Evolutionary conservation across 2,329 filamentous ascomycete genomes (phyloP).

Genomic region (Plenodomus tracheiphilus): DNA sequence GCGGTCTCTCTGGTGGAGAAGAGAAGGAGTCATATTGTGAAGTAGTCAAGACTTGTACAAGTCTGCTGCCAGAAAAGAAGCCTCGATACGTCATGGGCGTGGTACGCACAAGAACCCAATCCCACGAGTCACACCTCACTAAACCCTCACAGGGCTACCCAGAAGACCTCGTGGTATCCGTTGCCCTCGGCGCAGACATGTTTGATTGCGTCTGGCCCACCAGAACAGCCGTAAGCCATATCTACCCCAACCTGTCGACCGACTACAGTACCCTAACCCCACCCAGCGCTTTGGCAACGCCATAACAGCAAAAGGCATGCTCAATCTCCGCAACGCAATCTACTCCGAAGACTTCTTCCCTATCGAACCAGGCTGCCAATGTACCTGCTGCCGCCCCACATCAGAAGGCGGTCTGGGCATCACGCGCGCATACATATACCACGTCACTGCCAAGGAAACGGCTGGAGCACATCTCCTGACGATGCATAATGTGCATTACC

Average conservation of each 20-base stretch:
- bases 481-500: constrained; percentile 94
- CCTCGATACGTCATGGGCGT: constrained; percentile 99
- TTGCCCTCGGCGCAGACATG: constrained; percentile 96
- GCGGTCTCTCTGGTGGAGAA: constrained; percentile 91
- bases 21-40: constrained; percentile 90
- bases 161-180: constrained; percentile 90
- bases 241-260: not conserved
- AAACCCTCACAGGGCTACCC: constrained; percentile 72
- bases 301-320: constrained; percentile 76
- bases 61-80: constrained; percentile 81
- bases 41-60: constrained; percentile 86
- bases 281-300: constrained; percentile 84
- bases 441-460: constrained; percentile 92
- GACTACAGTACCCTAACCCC: not conserved
- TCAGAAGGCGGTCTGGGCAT: constrained; percentile 75
- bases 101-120: constrained; percentile 45
- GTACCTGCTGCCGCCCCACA: constrained; percentile 71
- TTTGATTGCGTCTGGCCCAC: constrained; percentile 99
- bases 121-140: not conserved
- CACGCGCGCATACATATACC: constrained; percentile 86
- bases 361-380: constrained; percentile 81
- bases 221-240: constrained; percentile 69
- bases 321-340: constrained; percentile 78
- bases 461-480: constrained; percentile 84
- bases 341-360: constrained; percentile 81